Evolutionary conservation across 148 eudicot genomes (phyloP).

Genomic region (Polygonum aviculare): DNA sequence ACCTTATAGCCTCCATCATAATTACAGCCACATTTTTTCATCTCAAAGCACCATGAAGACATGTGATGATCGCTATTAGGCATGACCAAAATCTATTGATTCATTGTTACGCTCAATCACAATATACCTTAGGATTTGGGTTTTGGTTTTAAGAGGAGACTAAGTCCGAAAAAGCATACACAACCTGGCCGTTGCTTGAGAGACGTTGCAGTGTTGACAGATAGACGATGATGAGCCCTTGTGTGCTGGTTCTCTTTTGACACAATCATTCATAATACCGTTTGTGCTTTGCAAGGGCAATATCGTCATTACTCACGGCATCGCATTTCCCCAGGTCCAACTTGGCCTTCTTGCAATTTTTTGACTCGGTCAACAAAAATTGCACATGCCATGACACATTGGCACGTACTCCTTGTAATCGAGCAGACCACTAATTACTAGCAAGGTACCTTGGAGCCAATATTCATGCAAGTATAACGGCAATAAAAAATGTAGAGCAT

Average conservation of each 20-base stretch:
- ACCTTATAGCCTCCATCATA: not conserved
- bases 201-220: not conserved
- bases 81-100: too few relatives aligned
- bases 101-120: too few relatives aligned
- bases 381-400: not conserved
- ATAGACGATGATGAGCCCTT: not conserved
- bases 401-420: too few relatives aligned
- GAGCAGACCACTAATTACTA: not conserved
- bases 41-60: too few relatives aligned
- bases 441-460: not conserved
- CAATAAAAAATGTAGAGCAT: too few relatives aligned
- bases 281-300: not conserved
- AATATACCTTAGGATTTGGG: not conserved
- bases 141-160: not conserved
- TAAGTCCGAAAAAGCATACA: constrained; percentile 1
- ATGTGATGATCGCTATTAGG: too few relatives aligned
- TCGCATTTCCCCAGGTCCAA: too few relatives aligned
- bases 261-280: not conserved
- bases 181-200: constrained; percentile 5
- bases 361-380: not conserved
- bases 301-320: not conserved
- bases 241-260: not conserved
- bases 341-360: not conserved
- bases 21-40: too few relatives aligned
- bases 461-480: not conserved